These are phyloP conservation scores for Leptodontidium sp. DNA, from an alignment of 2,329 filamentous ascomycete genomes.

Conservation along the genomic window DNA sequence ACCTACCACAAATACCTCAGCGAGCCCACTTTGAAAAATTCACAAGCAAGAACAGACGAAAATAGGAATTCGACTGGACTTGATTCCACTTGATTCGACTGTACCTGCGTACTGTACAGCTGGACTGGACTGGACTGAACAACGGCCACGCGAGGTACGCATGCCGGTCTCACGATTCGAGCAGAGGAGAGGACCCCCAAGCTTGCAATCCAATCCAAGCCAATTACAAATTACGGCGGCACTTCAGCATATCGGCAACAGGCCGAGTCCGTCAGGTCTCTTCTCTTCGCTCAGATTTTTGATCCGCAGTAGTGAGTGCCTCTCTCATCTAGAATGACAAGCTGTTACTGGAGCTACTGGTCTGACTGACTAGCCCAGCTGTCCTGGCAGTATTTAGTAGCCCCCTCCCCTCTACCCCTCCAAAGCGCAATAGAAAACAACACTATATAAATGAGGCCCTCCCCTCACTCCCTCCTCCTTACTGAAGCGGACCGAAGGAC, in stretches of 20 bases:
- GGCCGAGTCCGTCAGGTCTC: neutral
- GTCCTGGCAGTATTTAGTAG: conserved; percentile 10
- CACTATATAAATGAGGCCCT: conserved; percentile 11
- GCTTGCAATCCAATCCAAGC: neutral
- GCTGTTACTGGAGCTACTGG: conserved; percentile 1
- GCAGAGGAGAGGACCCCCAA: neutral
- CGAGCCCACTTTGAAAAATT: neutral
- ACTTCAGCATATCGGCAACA: conserved; percentile 15
- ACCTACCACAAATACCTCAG: conserved; percentile 2
- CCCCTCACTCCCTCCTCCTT: conserved; percentile 1
- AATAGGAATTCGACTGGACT: neutral
- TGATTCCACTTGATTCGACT: too few species aligned
- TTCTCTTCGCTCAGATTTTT: neutral
- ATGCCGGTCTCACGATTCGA: neutral
- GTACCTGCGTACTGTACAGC: too few species aligned
- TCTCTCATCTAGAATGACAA: neutral
- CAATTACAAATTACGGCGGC: conserved; percentile 1
- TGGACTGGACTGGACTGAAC: neutral
- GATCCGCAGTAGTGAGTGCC: neutral
- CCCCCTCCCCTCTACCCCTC: conserved; percentile 1
- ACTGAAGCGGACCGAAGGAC: neutral
- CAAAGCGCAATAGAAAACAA: conserved; percentile 1
- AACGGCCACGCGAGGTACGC: neutral
- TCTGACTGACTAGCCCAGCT: conserved; percentile 14
- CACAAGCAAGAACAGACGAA: conserved; percentile 1